These are phyloP conservation scores for Euphorbia celastroides DNA, from an alignment of 441 rosid species.

Conservation along the genomic window DNA sequence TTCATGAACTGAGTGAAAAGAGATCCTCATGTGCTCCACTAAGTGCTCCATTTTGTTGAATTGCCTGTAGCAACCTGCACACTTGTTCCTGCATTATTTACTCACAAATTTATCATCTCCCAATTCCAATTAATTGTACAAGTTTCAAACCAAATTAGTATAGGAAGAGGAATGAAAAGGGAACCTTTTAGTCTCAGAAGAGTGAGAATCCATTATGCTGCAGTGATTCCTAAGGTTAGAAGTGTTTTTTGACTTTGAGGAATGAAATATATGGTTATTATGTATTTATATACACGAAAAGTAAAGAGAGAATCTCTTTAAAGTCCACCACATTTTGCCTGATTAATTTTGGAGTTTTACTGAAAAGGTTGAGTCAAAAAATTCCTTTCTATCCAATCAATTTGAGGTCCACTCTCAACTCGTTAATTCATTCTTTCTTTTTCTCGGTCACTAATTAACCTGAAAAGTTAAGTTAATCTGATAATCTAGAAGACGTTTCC, in stretches of 20 bases:
- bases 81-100: slow-evolving; percentile 58
- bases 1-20: slow-evolving; percentile 78
- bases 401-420: slow-evolving; percentile 11
- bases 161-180: background rate
- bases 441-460: background rate
- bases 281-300: background rate
- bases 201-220: slow-evolving; percentile 31
- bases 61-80: slow-evolving; percentile 88
- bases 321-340: slow-evolving; percentile 5
- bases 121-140: background rate
- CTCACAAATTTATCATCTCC: background rate
- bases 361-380: no score
- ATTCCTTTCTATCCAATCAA: slow-evolving; percentile 15
- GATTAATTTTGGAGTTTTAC: slow-evolving; percentile 8
- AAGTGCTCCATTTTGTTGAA: slow-evolving; percentile 81
- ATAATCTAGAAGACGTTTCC: no score
- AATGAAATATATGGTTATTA: background rate
- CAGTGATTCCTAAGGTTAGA: background rate
- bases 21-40: slow-evolving; percentile 80
- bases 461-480: no score
- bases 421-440: slow-evolving; percentile 3
- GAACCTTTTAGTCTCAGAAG: slow-evolving; percentile 40
- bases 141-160: background rate
- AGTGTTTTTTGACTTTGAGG: background rate
- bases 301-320: slow-evolving; percentile 4